phyloP scores from a whole-genome alignment of 306 rosid species.

The Parietaria judaica region DNA sequence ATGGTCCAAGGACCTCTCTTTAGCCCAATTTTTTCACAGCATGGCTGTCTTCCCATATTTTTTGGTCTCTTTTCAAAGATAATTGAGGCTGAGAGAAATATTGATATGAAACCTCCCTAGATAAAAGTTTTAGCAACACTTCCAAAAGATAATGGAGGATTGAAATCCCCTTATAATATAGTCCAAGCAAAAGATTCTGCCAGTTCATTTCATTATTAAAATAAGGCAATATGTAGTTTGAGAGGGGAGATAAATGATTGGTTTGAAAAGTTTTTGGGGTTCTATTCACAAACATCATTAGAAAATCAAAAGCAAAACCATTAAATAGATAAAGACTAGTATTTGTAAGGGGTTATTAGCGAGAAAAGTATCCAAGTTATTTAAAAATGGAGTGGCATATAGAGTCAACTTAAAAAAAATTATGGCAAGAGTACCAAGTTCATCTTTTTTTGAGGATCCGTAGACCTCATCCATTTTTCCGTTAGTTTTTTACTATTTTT shows the following conservation, averaged over 20 bases:
- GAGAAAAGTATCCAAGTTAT: no score
- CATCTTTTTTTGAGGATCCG: no score
- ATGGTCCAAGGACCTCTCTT: conserved; percentile 98
- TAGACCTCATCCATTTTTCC: no score
- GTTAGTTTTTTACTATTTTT: no score
- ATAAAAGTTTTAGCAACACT: conserved; percentile 13
- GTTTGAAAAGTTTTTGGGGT: conserved; percentile 40
- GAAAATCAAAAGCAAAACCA: background rate
- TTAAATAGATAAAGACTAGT: no score
- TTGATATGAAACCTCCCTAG: background rate
- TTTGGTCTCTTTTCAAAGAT: conserved; percentile 3
- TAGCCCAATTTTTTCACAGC: conserved; percentile 88
- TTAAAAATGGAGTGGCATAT: no score
- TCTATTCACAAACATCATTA: conserved; percentile 18
- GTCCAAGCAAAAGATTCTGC: conserved; percentile 80
- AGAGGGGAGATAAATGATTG: conserved; percentile 85
- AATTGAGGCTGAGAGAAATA: conserved; percentile 1
- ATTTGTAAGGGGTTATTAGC: no score
- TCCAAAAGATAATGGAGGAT: conserved; percentile 28
- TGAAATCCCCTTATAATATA: conserved; percentile 36
- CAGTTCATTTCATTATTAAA: conserved; percentile 58
- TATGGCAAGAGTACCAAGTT: no score
- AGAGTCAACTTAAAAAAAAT: no score
- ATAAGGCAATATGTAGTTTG: conserved; percentile 45
- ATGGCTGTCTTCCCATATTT: conserved; percentile 86